phyloP scores from a whole-genome alignment of 2,329 filamentous ascomycete genomes.

The Phyllosticta capitalensis region DNA sequence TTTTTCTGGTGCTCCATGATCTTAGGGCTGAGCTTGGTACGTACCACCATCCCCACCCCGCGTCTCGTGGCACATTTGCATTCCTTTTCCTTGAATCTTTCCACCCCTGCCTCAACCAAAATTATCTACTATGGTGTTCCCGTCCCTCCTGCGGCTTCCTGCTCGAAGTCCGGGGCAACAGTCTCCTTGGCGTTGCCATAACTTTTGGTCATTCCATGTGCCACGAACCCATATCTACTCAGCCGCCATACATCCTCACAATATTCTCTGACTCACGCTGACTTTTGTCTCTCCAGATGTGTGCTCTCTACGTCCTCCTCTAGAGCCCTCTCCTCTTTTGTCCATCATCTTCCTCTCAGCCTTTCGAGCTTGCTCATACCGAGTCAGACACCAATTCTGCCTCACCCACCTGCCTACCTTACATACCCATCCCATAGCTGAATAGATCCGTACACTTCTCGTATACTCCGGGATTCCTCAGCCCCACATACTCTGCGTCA shows the following conservation, averaged over 20 bases:
- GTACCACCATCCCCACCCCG: constrained; percentile 30
- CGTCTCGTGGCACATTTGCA: neutral
- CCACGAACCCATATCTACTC: neutral
- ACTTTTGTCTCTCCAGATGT: constrained; percentile 20
- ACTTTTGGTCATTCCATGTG: no score
- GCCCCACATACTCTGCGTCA: no score
- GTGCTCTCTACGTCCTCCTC: constrained; percentile 30
- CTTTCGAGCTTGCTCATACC: no score
- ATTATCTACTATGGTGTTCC: neutral
- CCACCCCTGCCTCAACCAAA: neutral
- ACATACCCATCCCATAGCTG: no score
- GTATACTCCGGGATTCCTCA: no score
- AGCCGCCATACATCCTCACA: neutral
- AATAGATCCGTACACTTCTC: no score
- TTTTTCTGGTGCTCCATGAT: constrained; percentile 93
- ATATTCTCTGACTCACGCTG: constrained; percentile 11
- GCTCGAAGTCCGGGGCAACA: no score
- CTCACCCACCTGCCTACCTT: no score
- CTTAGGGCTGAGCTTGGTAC: constrained; percentile 67
- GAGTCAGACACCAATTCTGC: no score
- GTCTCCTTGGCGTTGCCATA: no score
- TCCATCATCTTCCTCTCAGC: no score
- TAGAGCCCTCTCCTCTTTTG: constrained; percentile 12
- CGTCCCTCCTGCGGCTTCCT: no score
- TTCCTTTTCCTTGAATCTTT: neutral